phyloP scores from a whole-genome alignment of 208 protist genomes.

The Leishmania turanica region DNA sequence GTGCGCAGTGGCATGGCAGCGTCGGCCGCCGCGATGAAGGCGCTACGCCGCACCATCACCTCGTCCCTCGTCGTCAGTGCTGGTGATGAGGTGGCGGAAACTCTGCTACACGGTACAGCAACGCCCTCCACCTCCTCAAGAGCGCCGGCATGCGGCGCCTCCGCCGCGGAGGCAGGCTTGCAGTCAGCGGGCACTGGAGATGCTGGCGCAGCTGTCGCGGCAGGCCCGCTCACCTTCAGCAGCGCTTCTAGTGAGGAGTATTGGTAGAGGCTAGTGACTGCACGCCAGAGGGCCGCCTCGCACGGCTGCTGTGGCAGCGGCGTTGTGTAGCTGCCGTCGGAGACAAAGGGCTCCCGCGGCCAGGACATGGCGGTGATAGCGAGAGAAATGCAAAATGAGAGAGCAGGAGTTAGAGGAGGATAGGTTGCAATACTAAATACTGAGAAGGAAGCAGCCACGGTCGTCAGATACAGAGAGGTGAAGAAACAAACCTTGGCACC shows the following conservation, averaged over 20 bases:
- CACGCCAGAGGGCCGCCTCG: conserved; percentile 39
- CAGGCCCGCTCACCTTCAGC: conserved; percentile 7
- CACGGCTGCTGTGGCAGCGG: conserved; percentile 31
- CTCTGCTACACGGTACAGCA: neutral
- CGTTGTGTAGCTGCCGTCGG: conserved; percentile 35
- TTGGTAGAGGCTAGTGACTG: conserved; percentile 29
- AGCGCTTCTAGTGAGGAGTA: conserved; percentile 14
- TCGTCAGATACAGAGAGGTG: neutral
- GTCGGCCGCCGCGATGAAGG: conserved; percentile 10
- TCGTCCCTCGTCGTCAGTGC: conserved; percentile 1
- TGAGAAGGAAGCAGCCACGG: neutral
- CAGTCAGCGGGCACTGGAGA: neutral
- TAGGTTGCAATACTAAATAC: neutral
- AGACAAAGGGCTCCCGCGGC: conserved; percentile 26
- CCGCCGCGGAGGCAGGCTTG: neutral
- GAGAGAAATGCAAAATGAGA: neutral
- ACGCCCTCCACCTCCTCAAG: neutral
- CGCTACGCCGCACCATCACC: conserved; percentile 10
- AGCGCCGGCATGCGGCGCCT: neutral
- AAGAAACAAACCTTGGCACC: neutral
- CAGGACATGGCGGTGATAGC: conserved; percentile 13
- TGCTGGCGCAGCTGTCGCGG: neutral
- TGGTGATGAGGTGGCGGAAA: neutral
- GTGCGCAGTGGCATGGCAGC: neutral
- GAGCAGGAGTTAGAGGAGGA: neutral